A percentile compares a stretch with the other conserved stretches of the same genome.
phyloP scores from a whole-genome alignment of 345 rosid species.

The Moricandia moricandioides region DNA sequence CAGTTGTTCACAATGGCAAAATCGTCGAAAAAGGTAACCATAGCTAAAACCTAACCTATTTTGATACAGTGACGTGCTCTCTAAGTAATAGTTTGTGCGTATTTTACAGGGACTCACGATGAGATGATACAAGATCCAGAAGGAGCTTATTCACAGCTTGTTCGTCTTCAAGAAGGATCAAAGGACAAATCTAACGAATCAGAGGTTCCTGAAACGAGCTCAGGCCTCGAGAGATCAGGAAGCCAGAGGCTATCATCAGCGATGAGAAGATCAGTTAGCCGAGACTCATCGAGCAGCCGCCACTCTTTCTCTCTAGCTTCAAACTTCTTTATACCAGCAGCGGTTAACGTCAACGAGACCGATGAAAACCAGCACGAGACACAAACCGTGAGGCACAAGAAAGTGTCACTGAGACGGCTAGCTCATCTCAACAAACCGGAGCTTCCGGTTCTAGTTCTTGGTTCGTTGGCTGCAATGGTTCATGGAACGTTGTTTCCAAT shows the following conservation, averaged over 20 bases:
- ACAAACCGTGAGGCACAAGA: constrained; percentile 34
- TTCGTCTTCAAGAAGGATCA: constrained; percentile 71
- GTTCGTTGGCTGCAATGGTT: constrained; percentile 54
- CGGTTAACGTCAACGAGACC: constrained; percentile 18
- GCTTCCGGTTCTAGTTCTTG: constrained; percentile 52
- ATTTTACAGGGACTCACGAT: constrained; percentile 50
- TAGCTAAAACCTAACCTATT: background rate
- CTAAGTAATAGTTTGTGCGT: background rate
- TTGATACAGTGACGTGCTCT: background rate
- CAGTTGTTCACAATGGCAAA: constrained; percentile 72
- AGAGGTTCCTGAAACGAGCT: constrained; percentile 22
- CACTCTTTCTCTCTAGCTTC: constrained; percentile 28
- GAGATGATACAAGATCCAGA: constrained; percentile 59
- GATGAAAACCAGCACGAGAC: constrained; percentile 2
- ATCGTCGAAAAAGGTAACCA: constrained; percentile 73
- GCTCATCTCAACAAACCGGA: constrained; percentile 77
- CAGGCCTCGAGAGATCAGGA: constrained; percentile 26
- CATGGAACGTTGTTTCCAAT: constrained; percentile 68
- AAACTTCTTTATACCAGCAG: constrained; percentile 21
- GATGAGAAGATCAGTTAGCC: constrained; percentile 35
- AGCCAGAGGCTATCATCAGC: constrained; percentile 32
- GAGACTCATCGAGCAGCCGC: constrained; percentile 32
- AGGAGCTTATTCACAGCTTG: constrained; percentile 73
- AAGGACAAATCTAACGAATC: constrained; percentile 37
- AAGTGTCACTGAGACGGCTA: constrained; percentile 56